phyloP scores from a whole-genome alignment of 2,329 filamentous ascomycete species.

The Botrytis byssoidea region DNA sequence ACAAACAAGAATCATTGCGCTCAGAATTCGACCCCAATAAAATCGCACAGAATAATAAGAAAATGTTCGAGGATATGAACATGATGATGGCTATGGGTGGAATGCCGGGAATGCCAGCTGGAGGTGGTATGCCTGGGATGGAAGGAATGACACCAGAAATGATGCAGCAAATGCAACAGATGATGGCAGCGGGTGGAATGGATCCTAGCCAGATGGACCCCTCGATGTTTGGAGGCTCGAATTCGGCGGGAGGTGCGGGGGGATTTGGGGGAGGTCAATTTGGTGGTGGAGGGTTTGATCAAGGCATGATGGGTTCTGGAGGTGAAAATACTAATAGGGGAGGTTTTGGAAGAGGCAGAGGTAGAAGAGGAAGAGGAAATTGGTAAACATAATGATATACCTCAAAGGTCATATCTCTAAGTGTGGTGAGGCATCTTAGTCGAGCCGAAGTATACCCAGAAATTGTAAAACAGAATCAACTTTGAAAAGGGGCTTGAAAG shows the following conservation, averaged over 20 bases:
- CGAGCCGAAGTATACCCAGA: slow-evolving; percentile 12
- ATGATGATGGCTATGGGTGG: slow-evolving; percentile 63
- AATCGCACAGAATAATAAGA: slow-evolving; percentile 67
- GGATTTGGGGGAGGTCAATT: slow-evolving; percentile 45
- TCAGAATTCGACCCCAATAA: slow-evolving; percentile 70
- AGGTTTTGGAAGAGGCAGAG: slow-evolving; percentile 38
- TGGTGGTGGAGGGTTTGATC: slow-evolving; percentile 37
- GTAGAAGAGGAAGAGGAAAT: slow-evolving; percentile 34
- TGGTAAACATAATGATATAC: slow-evolving; percentile 25
- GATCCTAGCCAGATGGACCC: slow-evolving; percentile 67
- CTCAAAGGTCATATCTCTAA: background rate
- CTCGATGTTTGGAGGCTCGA: slow-evolving; percentile 60
- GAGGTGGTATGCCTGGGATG: slow-evolving; percentile 53
- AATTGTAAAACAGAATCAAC: background rate
- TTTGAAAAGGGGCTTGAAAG: slow-evolving; percentile 9
- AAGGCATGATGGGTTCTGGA: slow-evolving; percentile 30
- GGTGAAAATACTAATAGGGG: slow-evolving; percentile 35
- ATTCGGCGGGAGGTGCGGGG: slow-evolving; percentile 44
- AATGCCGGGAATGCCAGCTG: slow-evolving; percentile 45
- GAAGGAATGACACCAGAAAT: slow-evolving; percentile 65
- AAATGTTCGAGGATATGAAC: slow-evolving; percentile 71
- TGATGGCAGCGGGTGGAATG: slow-evolving; percentile 64
- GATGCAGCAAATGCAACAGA: slow-evolving; percentile 69
- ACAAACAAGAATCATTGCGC: slow-evolving; percentile 79
- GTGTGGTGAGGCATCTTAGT: background rate